Evolutionary conservation across 176 grass and related monocot genomes (phyloP).

Genomic region (Chrysopogon serrulatus): DNA sequence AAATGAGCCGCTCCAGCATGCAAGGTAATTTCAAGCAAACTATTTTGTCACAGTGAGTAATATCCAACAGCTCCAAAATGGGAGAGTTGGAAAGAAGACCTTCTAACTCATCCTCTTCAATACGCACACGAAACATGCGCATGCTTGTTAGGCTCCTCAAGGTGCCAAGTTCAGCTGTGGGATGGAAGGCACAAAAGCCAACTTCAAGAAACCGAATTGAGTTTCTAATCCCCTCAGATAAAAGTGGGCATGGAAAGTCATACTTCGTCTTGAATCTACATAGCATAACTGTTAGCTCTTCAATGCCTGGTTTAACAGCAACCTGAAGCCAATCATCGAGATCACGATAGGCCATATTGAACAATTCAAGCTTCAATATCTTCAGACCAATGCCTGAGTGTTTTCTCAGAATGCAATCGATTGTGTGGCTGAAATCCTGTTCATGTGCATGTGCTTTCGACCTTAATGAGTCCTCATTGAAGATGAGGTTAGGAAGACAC

Average conservation of each 20-base stretch:
- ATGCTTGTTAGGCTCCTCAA: not conserved
- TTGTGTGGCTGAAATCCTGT: not conserved
- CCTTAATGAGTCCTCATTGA: not conserved
- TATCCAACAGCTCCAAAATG: not conserved
- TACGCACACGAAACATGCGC: not conserved
- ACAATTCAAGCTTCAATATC: not conserved
- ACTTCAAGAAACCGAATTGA: not conserved
- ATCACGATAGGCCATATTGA: not conserved
- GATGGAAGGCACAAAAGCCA: not conserved
- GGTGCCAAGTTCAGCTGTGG: not conserved
- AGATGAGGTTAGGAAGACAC: not conserved
- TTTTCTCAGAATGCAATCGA: not conserved
- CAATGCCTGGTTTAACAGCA: not conserved
- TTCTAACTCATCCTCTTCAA: not conserved
- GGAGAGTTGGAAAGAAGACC: not conserved
- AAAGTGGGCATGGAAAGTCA: not conserved
- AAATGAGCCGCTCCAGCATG: not conserved
- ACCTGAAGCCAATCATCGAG: not conserved
- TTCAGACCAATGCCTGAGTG: not conserved
- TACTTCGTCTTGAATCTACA: not conserved
- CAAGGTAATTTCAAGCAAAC: not conserved
- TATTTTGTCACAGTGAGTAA: not conserved
- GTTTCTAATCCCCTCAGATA: not conserved
- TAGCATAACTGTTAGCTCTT: not conserved
- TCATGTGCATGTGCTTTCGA: not conserved